Conservation (phyloP, 2,329 filamentous ascomycete species). For the Chaetomiaceae sp. region DNA sequence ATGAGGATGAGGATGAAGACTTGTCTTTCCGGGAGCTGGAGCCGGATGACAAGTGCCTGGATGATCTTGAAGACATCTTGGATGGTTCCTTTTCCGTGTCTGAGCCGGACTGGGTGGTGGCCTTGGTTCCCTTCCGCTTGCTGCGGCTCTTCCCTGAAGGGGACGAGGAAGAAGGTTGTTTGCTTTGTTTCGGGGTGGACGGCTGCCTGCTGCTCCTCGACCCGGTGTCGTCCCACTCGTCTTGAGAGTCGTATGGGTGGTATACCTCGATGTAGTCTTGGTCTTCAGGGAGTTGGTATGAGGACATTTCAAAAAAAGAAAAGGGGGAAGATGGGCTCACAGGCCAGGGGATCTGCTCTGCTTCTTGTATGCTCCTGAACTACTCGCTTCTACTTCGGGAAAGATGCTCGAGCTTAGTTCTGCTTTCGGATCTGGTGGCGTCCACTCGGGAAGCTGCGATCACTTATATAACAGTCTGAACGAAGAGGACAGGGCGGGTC, state of each 20-base stretch:
- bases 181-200: conserved; percentile 12
- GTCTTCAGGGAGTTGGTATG: conserved; percentile 27
- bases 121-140: conserved; percentile 21
- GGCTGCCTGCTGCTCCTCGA: neutral
- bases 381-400: conserved; percentile 11
- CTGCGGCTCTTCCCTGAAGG: conserved; percentile 17
- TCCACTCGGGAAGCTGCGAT: conserved; percentile 15
- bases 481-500: conserved; percentile 1
- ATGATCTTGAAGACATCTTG: conserved; percentile 34
- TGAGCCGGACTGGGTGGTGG: conserved; percentile 27
- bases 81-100: conserved; percentile 28
- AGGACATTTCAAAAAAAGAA: conserved; percentile 23
- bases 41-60: conserved; percentile 25
- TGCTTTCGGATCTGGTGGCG: conserved; percentile 16
- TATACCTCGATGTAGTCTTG: conserved; percentile 18
- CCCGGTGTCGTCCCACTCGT: conserved; percentile 11
- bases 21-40: conserved; percentile 30
- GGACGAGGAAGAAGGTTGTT: conserved; percentile 5
- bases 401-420: conserved; percentile 18
- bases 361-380: conserved; percentile 15
- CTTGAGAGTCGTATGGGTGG: conserved; percentile 11
- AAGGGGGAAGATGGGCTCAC: conserved; percentile 21
- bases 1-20: conserved; percentile 25
- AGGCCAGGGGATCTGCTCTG: conserved; percentile 14
- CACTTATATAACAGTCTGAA: conserved; percentile 19